These are phyloP conservation scores for Boehmeria nivea DNA, from an alignment of 306 rosid genomes.

Conservation along the genomic window DNA sequence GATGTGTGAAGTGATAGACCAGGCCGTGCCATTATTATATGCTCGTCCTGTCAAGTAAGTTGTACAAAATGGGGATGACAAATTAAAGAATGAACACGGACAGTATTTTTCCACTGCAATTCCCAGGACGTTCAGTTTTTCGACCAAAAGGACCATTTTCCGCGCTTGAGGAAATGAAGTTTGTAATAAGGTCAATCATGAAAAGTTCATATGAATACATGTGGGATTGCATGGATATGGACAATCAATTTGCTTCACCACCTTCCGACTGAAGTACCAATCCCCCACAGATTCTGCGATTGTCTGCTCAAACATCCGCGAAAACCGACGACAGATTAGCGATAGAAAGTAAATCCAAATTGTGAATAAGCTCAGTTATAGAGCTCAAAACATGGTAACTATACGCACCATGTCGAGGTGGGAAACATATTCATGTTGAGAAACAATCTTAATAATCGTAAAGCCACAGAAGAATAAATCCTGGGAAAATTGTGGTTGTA, in stretches of 20 bases:
- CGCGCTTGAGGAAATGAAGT: background rate
- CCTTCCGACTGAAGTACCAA: constrained; percentile 64
- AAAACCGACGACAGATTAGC: background rate
- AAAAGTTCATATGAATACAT: constrained; percentile 58
- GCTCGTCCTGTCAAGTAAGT: no score
- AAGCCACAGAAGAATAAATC: background rate
- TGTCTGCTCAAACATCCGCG: constrained; percentile 52
- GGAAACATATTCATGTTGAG: background rate
- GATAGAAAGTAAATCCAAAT: background rate
- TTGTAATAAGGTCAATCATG: background rate
- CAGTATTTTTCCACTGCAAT: no score
- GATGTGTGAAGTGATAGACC: no score
- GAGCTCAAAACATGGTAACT: background rate
- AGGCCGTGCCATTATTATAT: no score
- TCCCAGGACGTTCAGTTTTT: no score
- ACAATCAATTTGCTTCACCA: constrained; percentile 60
- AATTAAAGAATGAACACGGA: no score
- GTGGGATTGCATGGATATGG: constrained; percentile 92
- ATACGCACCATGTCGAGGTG: no score
- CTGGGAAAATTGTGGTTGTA: background rate
- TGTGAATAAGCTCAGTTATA: background rate
- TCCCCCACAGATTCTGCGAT: constrained; percentile 84
- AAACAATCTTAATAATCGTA: no score
- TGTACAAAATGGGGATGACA: no score
- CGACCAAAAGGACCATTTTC: no score